A percentile compares a stretch with the other conserved stretches of the same genome.
These are phyloP conservation scores for Arabidopsis lyrata DNA, from an alignment of 441 rosid genomes.

Conservation along the genomic window DNA sequence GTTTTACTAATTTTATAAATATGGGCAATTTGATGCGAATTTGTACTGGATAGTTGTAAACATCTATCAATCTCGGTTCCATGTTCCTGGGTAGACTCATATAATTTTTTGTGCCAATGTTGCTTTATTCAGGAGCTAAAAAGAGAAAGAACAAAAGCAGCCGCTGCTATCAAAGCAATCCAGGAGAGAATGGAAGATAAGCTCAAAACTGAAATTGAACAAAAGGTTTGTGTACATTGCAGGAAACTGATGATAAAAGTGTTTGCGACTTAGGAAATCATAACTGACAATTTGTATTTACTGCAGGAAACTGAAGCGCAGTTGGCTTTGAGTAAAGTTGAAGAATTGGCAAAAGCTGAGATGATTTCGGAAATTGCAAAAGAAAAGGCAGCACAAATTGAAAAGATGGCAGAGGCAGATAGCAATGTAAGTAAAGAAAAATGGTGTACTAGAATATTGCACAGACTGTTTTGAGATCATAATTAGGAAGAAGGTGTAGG, in stretches of 20 bases:
- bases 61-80: constrained; percentile 10
- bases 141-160: constrained; percentile 92
- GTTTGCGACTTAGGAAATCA: constrained; percentile 32
- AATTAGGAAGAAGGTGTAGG: constrained; percentile 14
- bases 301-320: constrained; percentile 82
- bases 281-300: constrained; percentile 39
- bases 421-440: constrained; percentile 68
- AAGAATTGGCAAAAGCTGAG: constrained; percentile 87
- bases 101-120: constrained; percentile 1
- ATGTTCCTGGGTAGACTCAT: constrained; percentile 20
- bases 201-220: constrained; percentile 76
- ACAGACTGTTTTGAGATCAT: not conserved
- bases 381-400: constrained; percentile 90
- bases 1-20: constrained; percentile 9
- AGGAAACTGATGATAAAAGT: constrained; percentile 14
- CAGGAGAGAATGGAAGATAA: constrained; percentile 92
- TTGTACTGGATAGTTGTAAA: constrained; percentile 11
- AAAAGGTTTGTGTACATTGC: constrained; percentile 61
- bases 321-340: constrained; percentile 58
- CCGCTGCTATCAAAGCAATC: constrained; percentile 77
- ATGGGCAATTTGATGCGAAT: constrained; percentile 4
- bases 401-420: constrained; percentile 91
- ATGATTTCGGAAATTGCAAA: constrained; percentile 69
- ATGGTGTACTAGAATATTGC: constrained; percentile 12
- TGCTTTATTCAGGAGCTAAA: constrained; percentile 78